Conservation (phyloP, 2,329 filamentous ascomycete genomes). For the Gaeumannomyces sp. region DNA sequence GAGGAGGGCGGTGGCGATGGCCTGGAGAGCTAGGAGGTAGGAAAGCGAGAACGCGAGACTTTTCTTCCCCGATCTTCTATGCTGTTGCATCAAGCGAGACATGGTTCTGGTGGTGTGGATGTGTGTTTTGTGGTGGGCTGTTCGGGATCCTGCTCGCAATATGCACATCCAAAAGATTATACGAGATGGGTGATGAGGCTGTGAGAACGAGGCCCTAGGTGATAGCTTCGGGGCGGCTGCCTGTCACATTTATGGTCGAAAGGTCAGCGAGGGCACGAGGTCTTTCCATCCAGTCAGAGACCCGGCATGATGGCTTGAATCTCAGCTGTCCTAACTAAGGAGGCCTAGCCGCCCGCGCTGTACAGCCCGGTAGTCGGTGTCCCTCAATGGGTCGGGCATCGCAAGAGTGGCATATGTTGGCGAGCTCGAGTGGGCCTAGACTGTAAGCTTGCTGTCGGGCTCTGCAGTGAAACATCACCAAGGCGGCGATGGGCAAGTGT, state of each 20-base stretch:
- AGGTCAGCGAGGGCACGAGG: not conserved
- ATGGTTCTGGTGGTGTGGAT: not conserved
- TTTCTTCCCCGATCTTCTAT: not conserved
- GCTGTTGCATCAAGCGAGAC: not conserved
- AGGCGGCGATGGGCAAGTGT: not conserved
- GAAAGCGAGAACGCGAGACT: not conserved
- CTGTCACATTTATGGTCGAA: not conserved
- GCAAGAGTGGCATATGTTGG: not conserved
- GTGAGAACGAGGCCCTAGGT: not conserved
- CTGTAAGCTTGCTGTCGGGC: not conserved
- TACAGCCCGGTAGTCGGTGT: too few relatives aligned
- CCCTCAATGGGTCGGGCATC: too few relatives aligned
- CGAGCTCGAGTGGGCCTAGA: too few relatives aligned
- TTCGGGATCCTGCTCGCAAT: not conserved
- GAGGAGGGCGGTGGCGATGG: slow-evolving; percentile 1
- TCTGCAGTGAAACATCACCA: not conserved
- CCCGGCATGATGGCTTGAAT: too few relatives aligned
- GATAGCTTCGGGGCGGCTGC: not conserved
- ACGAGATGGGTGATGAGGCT: not conserved
- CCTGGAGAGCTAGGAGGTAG: not conserved
- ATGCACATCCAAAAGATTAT: not conserved
- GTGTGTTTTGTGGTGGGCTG: too few relatives aligned
- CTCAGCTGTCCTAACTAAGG: too few relatives aligned
- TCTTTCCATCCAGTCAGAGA: not conserved
- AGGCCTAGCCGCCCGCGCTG: too few relatives aligned